Percentiles rank a stretch among this genome's conserved stretches.
phyloP scores from a whole-genome alignment of 2,329 filamentous ascomycete species.

The Teratosphaeria zuluensis region DNA sequence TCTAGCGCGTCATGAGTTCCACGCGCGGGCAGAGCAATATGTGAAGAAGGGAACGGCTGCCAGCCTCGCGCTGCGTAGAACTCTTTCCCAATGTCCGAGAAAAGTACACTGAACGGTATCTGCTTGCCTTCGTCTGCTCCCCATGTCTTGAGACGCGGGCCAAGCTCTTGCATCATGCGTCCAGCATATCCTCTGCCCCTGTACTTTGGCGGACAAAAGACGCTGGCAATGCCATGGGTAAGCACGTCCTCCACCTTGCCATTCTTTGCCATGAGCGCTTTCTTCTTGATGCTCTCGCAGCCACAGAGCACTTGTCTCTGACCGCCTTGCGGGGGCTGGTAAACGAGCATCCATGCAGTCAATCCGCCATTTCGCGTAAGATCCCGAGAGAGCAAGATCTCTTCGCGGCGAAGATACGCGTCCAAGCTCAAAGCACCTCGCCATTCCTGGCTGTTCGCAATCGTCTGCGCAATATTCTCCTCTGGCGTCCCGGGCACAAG shows the following conservation, averaged over 20 bases:
- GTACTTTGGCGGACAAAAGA: constrained; percentile 59
- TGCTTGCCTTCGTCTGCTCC: constrained; percentile 36
- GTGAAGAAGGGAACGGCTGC: constrained; percentile 62
- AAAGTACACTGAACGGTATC: constrained; percentile 64
- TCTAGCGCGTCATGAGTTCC: constrained; percentile 10
- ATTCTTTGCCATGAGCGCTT: constrained; percentile 33
- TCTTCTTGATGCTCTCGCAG: constrained; percentile 48
- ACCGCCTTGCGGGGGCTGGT: constrained; percentile 26
- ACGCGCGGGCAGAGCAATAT: constrained; percentile 53
- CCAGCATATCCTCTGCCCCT: constrained; percentile 67
- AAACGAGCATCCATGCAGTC: constrained; percentile 51
- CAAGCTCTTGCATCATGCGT: constrained; percentile 63
- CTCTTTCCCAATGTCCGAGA: constrained; percentile 73
- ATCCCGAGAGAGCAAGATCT: constrained; percentile 40
- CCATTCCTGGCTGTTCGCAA: constrained; percentile 49
- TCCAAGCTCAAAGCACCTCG: constrained; percentile 45
- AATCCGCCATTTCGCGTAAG: constrained; percentile 47
- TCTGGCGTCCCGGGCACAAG: constrained; percentile 46
- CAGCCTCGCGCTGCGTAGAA: constrained; percentile 76
- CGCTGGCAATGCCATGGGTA: constrained; percentile 67
- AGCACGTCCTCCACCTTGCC: constrained; percentile 46
- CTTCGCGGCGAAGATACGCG: constrained; percentile 50
- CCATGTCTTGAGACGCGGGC: constrained; percentile 43
- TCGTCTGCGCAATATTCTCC: constrained; percentile 44
- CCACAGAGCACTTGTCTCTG: constrained; percentile 41